A percentile compares a stretch with the other conserved stretches of the same genome.
These are phyloP conservation scores for Lentinus tigrinus DNA, from an alignment of 768 basidiomycete genomes.

Conservation along the genomic window DNA sequence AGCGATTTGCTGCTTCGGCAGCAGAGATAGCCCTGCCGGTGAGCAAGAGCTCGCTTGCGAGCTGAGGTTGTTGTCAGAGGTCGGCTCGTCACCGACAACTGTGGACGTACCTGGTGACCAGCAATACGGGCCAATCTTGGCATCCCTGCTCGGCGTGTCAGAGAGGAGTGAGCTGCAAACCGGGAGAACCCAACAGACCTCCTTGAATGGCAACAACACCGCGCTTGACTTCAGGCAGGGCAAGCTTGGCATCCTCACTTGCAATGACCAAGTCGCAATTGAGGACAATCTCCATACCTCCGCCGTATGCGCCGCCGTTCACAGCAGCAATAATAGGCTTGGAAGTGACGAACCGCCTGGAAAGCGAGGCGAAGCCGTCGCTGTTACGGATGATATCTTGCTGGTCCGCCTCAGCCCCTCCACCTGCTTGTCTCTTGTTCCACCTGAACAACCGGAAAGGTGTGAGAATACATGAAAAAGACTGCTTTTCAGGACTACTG, in stretches of 20 bases:
- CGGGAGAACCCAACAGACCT: constrained; percentile 40
- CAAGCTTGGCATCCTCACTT: constrained; percentile 64
- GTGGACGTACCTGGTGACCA: constrained; percentile 67
- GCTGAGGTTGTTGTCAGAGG: constrained; percentile 37
- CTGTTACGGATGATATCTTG: constrained; percentile 37
- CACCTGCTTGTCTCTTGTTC: constrained; percentile 51
- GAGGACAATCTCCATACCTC: constrained; percentile 41
- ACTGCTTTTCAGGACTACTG: constrained; percentile 23
- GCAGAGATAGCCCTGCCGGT: constrained; percentile 70
- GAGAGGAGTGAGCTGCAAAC: neutral
- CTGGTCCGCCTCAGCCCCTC: constrained; percentile 41
- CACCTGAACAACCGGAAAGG: constrained; percentile 44
- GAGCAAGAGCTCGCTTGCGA: constrained; percentile 75
- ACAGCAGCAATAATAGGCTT: constrained; percentile 85
- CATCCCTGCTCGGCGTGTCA: constrained; percentile 42
- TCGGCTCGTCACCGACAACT: constrained; percentile 3
- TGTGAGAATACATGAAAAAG: neutral
- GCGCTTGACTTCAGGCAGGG: constrained; percentile 74
- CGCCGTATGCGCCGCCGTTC: constrained; percentile 54
- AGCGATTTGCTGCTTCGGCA: constrained; percentile 62
- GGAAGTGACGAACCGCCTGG: constrained; percentile 54
- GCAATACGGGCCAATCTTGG: constrained; percentile 63
- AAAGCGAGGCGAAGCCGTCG: constrained; percentile 73
- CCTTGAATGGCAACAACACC: constrained; percentile 75
- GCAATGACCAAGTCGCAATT: constrained; percentile 82